Base-by-base conservation (phyloP, 495 filamentous ascomycete species). In the Talaromyces nanjingensis region DNA sequence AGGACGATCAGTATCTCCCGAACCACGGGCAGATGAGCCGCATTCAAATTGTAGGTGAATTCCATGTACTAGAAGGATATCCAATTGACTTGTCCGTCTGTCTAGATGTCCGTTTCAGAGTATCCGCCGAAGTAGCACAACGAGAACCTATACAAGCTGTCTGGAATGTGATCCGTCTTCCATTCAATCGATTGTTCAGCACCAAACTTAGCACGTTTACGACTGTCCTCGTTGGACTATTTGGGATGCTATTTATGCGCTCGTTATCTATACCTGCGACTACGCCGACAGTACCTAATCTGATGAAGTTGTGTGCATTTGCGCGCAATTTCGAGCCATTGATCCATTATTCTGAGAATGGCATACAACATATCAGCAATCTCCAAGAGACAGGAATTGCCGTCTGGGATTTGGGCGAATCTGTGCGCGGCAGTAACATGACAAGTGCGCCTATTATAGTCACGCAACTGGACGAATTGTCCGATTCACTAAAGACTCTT, bases 331-430 rank as follows among this genome's bases (percentile, higher is more conserved):
- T 97, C 69, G 92, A 97, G 70, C 92, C 92, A 1, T 77, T 96
- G 29, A 94, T 97, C 47, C 91, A 91, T 76, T 96, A 92, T 70
- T 96, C 92, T 0, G 91, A 96, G 67, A 89, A 92, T 71, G 91
- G 91, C 14, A 86, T 90, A 29, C 84, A 87, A 63, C 91, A 96
- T 70, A 90, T 96, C 22, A 86, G 86, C 37, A 90, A 92, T 42
- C 79, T 97, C 12, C 91, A 96, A 71, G 91, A 94, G 52, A 94
- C 91, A 0, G 89, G 91, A 37, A 87, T 96, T 6, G 92, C 92
- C 0, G 92, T 97, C 20, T 94, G 91, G 90, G 92, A 97, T 73
- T 81, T 97, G 5, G 89, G 90, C 53, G 92, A 96, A 75, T 92
- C 86, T 57, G 87, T 96, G 60, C 86, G 92, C 37, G 84, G 82